Percentiles rank a stretch among this genome's conserved stretches.
These are phyloP conservation scores for Haplosporangium sp. DNA, from an alignment of 371 early-diverging fungal genomes.

Conservation along the genomic window DNA sequence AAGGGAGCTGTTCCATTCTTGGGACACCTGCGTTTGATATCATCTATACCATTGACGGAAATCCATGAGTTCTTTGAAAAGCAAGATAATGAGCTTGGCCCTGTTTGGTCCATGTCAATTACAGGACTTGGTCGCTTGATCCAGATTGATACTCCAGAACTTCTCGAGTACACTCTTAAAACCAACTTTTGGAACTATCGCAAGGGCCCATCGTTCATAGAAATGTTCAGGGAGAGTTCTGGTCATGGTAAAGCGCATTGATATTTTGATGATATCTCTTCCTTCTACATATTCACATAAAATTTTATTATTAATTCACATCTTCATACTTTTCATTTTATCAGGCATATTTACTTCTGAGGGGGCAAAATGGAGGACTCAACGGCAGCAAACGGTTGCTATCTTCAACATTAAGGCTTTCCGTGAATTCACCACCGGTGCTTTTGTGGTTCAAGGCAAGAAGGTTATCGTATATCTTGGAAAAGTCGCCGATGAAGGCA, in stretches of 20 bases:
- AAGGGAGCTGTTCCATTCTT: conserved; percentile 23
- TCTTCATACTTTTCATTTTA: not conserved
- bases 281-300: not conserved
- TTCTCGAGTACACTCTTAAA: conserved; percentile 22
- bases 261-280: too few species aligned
- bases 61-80: conserved; percentile 17
- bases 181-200: conserved; percentile 27
- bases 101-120: conserved; percentile 21
- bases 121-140: conserved; percentile 20
- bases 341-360: conserved; percentile 71
- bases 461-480: conserved; percentile 37
- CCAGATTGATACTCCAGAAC: conserved; percentile 15
- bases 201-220: conserved; percentile 14
- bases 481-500: conserved; percentile 43
- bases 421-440: conserved; percentile 63
- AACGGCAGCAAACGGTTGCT: conserved; percentile 69
- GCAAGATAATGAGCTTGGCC: conserved; percentile 14
- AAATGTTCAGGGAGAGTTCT: conserved; percentile 15
- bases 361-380: conserved; percentile 70
- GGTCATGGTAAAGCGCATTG: conserved; percentile 10
- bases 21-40: conserved; percentile 18
- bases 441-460: conserved; percentile 58
- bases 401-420: conserved; percentile 77
- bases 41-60: conserved; percentile 15
- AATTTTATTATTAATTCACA: not conserved